phyloP scores from a whole-genome alignment of 2,329 filamentous ascomycete genomes.

The Colletotrichum sansevieriae region DNA sequence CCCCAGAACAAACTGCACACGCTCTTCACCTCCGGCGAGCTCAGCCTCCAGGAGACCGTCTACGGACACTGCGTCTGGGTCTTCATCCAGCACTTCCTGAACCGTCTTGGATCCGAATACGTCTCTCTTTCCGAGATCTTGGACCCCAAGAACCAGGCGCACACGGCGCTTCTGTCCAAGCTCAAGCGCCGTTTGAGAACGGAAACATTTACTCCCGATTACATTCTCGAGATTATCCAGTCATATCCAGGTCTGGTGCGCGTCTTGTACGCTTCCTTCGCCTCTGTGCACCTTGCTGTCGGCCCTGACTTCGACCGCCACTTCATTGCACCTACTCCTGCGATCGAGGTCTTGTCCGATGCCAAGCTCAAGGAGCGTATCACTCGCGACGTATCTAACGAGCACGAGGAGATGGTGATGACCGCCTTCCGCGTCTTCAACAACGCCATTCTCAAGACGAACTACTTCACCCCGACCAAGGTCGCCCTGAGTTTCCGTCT shows the following conservation, averaged over 20 bases:
- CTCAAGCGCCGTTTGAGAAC: constrained; percentile 95
- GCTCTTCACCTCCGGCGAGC: constrained; percentile 85
- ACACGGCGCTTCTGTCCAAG: constrained; percentile 61
- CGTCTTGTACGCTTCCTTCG: constrained; percentile 90
- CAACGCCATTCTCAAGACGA: constrained; percentile 92
- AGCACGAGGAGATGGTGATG: constrained; percentile 99
- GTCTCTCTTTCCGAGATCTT: constrained; percentile 85
- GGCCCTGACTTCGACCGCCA: constrained; percentile 64
- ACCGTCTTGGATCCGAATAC: constrained; percentile 93
- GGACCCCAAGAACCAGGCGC: constrained; percentile 74
- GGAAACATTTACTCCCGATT: constrained; percentile 97
- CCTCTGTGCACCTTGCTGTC: constrained; percentile 80
- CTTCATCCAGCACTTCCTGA: constrained; percentile 97
- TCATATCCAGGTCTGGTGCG: constrained; percentile 90
- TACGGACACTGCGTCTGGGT: constrained; percentile 99
- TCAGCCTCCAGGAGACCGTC: constrained; percentile 96
- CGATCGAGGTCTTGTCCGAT: constrained; percentile 80
- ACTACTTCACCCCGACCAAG: constrained; percentile 97
- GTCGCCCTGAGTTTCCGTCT: constrained; percentile 97
- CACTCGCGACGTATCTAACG: constrained; percentile 84
- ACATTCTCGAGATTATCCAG: constrained; percentile 97
- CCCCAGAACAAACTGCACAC: constrained; percentile 96
- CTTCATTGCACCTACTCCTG: constrained; percentile 67
- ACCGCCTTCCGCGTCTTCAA: constrained; percentile 97
- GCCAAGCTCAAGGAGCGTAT: constrained; percentile 81